Evolutionary conservation across 441 rosid genomes (phyloP).

Genomic region (Corymbia citriodora): DNA sequence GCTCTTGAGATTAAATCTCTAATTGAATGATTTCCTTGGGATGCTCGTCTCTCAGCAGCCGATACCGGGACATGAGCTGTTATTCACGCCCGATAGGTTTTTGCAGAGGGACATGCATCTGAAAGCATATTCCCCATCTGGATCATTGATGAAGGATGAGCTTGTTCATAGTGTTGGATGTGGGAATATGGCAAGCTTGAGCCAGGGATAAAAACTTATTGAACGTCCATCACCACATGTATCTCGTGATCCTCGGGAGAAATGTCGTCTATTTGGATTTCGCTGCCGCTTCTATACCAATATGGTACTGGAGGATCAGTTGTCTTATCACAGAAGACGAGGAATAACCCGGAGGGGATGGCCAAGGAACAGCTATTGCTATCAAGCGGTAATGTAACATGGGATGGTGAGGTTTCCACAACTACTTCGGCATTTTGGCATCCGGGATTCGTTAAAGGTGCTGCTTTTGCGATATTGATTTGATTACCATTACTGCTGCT

Average conservation of each 20-base stretch:
- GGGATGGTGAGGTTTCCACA: neutral
- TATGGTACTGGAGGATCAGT: neutral
- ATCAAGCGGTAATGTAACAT: neutral
- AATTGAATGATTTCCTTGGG: neutral
- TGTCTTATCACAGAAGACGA: neutral
- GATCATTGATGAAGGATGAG: neutral
- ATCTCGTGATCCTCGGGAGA: neutral
- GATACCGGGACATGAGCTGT: fast-evolving
- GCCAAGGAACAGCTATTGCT: neutral
- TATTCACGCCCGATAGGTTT: neutral
- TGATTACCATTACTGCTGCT: neutral
- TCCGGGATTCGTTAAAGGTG: neutral
- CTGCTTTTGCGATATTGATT: neutral
- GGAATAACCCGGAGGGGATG: neutral
- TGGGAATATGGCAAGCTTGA: neutral
- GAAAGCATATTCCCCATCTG: neutral
- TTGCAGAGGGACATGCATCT: neutral
- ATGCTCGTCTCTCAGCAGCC: neutral
- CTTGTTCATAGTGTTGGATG: neutral
- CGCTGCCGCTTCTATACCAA: neutral
- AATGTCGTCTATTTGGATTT: neutral
- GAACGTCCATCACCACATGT: neutral
- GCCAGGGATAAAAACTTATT: neutral
- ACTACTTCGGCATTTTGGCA: neutral
- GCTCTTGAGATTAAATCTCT: neutral